Conservation (phyloP, 176 grass and related monocot species). For the Oryza officinalis region DNA sequence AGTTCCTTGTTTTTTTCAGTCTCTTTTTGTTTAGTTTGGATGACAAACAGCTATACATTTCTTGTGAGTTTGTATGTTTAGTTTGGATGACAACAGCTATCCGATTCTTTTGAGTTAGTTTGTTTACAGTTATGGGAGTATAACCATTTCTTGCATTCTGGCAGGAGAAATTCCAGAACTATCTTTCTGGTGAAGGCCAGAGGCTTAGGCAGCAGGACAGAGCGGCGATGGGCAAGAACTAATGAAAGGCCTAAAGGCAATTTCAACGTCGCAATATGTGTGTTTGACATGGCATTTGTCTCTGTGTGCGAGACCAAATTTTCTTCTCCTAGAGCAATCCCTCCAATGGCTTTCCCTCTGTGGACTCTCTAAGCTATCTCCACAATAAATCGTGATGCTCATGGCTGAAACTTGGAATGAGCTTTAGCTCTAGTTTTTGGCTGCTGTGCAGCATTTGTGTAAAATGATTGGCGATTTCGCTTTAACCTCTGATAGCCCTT, state of each 20-base stretch:
- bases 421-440: neutral
- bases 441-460: neutral
- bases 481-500: neutral
- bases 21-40: neutral
- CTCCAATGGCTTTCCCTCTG: neutral
- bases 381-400: neutral
- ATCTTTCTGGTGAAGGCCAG: conserved; percentile 53
- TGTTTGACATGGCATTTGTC: neutral
- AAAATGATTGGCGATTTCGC: neutral
- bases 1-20: neutral
- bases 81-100: too few species aligned
- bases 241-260: neutral
- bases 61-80: neutral
- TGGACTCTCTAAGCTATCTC: neutral
- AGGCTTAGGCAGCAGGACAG: conserved; percentile 62
- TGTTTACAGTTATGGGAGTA: neutral
- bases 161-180: conserved; percentile 58
- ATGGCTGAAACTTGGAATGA: neutral
- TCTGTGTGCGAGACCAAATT: neutral
- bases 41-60: neutral
- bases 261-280: neutral
- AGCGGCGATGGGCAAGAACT: conserved; percentile 37
- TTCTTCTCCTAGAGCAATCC: neutral
- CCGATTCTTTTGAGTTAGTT: too few species aligned
- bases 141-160: conserved; percentile 21